phyloP scores from a whole-genome alignment of 2,329 filamentous ascomycete species.

The Daldinia sp. region DNA sequence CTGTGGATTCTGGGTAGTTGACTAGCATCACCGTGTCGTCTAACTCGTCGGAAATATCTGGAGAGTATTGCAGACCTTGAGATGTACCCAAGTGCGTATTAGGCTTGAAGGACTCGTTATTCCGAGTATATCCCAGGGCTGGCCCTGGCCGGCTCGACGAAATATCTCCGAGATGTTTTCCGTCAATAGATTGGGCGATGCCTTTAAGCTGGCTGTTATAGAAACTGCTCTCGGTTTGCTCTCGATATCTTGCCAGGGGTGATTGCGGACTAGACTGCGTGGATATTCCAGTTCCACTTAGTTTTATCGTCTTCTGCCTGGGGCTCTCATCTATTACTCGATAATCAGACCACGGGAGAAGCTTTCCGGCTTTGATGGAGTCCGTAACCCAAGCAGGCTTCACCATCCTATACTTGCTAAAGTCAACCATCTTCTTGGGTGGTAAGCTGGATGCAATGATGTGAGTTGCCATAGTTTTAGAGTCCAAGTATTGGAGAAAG shows the following conservation, averaged over 20 bases:
- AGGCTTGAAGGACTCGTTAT: background rate
- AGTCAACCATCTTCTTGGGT: constrained; percentile 92
- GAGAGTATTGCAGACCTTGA: background rate
- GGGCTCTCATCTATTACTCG: constrained; percentile 85
- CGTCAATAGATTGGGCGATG: constrained; percentile 36
- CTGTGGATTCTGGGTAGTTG: constrained; percentile 9
- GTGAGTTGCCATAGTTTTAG: constrained; percentile 93
- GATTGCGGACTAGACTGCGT: constrained; percentile 67
- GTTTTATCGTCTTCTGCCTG: constrained; percentile 77
- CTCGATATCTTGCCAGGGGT: constrained; percentile 71
- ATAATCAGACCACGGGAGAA: constrained; percentile 88
- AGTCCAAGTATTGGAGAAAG: constrained; percentile 93
- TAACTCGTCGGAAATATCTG: constrained; percentile 5
- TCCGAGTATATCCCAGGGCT: background rate
- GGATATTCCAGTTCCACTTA: constrained; percentile 68
- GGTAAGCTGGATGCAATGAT: constrained; percentile 92
- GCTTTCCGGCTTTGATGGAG: constrained; percentile 79
- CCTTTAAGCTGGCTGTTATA: constrained; percentile 76
- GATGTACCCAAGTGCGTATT: background rate
- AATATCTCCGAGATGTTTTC: constrained; percentile 24
- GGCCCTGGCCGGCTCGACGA: constrained; percentile 31
- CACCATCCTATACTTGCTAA: constrained; percentile 86
- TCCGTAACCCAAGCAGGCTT: constrained; percentile 96
- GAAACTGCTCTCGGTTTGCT: constrained; percentile 84
- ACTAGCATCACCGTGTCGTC: constrained; percentile 20